A percentile compares a stretch with the other conserved stretches of the same genome.
Evolutionary conservation across 805 yeast species (phyloP).

Genomic region (Wickerhamiella azymoides): DNA sequence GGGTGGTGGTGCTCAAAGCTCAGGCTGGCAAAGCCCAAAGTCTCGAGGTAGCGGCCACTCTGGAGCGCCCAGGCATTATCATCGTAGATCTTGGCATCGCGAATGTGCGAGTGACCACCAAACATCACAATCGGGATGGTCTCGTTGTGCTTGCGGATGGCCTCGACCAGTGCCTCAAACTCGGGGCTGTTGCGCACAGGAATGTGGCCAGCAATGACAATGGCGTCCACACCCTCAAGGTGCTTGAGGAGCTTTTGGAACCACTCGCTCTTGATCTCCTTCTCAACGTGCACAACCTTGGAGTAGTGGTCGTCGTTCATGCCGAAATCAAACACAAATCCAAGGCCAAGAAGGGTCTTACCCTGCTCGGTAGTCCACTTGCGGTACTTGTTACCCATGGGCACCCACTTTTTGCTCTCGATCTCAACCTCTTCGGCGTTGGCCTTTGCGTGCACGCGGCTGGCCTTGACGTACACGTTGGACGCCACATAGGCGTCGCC

Average conservation of each 20-base stretch:
- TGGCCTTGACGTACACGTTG: conserved; percentile 25
- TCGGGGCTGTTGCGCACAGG: conserved; percentile 54
- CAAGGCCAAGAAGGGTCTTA: conserved; percentile 45
- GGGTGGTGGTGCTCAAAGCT: conserved; percentile 18
- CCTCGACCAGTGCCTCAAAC: conserved; percentile 32
- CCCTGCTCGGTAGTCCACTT: conserved; percentile 48
- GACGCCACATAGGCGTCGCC: conserved; percentile 46
- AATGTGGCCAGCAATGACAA: conserved; percentile 64
- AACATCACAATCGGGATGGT: conserved; percentile 59
- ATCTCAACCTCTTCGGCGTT: conserved; percentile 14
- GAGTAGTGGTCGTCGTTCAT: conserved; percentile 41
- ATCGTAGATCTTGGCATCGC: conserved; percentile 67
- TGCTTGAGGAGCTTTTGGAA: conserved; percentile 32
- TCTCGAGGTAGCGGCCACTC: conserved; percentile 84
- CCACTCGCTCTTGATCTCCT: conserved; percentile 47
- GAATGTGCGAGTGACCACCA: conserved; percentile 87
- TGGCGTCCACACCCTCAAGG: conserved; percentile 37
- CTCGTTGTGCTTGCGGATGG: conserved; percentile 47
- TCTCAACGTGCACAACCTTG: conserved; percentile 46
- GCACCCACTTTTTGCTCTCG: conserved; percentile 29
- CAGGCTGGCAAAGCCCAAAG: conserved; percentile 68
- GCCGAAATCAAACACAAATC: conserved; percentile 65
- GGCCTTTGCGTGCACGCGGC: no score
- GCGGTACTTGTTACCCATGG: conserved; percentile 55
- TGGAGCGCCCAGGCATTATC: conserved; percentile 56